Evolutionary conservation across 2,329 filamentous ascomycete genomes (phyloP), one percentile per base, ranked within the genome.

Genomic region (Cladosporium sp.): DNA sequence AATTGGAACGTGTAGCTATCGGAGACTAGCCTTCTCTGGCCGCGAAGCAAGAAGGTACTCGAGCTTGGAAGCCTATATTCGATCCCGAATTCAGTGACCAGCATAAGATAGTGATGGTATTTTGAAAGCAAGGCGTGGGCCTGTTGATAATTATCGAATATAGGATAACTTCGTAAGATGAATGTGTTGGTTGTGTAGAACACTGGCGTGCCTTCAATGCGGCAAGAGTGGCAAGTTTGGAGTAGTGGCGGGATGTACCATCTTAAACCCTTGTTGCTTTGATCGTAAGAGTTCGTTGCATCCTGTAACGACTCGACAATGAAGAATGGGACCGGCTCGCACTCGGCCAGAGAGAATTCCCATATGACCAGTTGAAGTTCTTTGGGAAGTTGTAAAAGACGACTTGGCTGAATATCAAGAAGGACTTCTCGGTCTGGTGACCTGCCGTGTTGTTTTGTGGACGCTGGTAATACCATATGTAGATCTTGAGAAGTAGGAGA

Each of bases 271-370:
- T 45, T 45, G 22, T 12, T 7, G 5, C 15, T 34, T 34, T 8
- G 30, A 8, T 34, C 7, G 37, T 25, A 1, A 5, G 22, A 30
- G 14, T 25, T 28, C 22, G 20, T 45, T 8, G 12, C 7, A 19
- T 25, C 15, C 3, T 45, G 40, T 3, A 19, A 2, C 36, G 47
- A 15, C 17, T 38, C 2, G 8, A 6, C 34, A 1, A 25, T 28
- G 19, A 56, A 49, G 22, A 56, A 38, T 11, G 52, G 47, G 1
- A 68, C 62, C 9, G 63, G 59, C 9, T 63, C 37, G 14, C 45
- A n/a, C 0, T 58, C 52, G 14, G 60, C 60, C 25, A 69, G 58
- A 3, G 61, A 55, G 43, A 61, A 64, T 55, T 68, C 66, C 59
- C 63, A 68, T 19, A 63, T 61, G 12, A 37, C 49, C 5, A 61